phyloP scores from a whole-genome alignment of 139 green algal genomes.

The Coccomyxa sp. region DNA sequence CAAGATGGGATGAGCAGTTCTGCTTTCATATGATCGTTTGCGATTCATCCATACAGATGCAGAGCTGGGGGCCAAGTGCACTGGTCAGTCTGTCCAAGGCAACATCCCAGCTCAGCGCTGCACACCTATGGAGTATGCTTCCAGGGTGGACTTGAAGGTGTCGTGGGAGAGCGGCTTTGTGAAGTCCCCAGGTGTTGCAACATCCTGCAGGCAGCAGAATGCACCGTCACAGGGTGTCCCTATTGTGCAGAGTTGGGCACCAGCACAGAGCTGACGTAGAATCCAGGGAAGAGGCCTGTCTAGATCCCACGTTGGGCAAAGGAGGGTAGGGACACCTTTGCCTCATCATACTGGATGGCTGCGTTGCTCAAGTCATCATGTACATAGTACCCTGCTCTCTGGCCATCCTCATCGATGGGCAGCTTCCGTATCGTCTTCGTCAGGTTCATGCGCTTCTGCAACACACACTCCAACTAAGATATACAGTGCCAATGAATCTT shows the following conservation, averaged over 20 bases:
- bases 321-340: conserved; percentile 8
- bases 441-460: conserved; percentile 88
- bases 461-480: no score
- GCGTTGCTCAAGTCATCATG: conserved; percentile 41
- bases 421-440: conserved; percentile 94
- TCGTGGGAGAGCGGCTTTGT: conserved; percentile 20
- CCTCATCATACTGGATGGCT: conserved; percentile 70
- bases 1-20: no score
- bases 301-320: no score
- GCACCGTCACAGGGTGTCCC: no score
- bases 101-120: not conserved
- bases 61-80: no score
- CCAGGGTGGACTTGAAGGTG: conserved; percentile 24
- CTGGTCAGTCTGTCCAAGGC: not conserved
- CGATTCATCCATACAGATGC: no score
- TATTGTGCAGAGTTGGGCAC: no score
- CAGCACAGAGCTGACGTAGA: not conserved
- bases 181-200: conserved; percentile 13
- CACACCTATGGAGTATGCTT: conserved; percentile 37
- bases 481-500: no score
- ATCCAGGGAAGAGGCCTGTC: no score
- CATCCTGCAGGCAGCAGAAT: no score
- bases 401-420: conserved; percentile 63
- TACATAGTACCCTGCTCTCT: conserved; percentile 35
- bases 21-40: no score